Conservation (phyloP, 2,329 filamentous ascomycete species). For the Paraphoma chrysanthemicola region DNA sequence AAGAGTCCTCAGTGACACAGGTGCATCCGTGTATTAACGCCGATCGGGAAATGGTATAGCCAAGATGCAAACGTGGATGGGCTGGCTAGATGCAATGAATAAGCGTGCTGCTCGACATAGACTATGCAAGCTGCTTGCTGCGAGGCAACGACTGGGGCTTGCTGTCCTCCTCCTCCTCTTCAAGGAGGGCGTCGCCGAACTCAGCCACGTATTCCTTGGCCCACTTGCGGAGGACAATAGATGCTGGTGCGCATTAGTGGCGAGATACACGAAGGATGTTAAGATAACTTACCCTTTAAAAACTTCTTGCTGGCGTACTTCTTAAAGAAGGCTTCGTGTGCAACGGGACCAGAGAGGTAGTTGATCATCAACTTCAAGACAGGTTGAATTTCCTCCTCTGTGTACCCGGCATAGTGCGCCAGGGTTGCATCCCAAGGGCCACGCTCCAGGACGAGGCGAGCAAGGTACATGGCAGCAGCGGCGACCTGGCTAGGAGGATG, state of each 20-base stretch:
- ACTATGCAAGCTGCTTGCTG: conserved; percentile 6
- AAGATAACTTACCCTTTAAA: conserved; percentile 77
- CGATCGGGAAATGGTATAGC: conserved; percentile 36
- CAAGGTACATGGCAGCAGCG: conserved; percentile 92
- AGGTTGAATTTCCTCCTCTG: conserved; percentile 89
- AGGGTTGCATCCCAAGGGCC: conserved; percentile 92
- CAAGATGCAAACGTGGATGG: conserved; percentile 47
- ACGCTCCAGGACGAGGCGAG: conserved; percentile 86
- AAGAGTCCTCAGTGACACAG: conserved; percentile 31
- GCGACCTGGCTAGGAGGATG: conserved; percentile 90
- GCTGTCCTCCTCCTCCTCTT: conserved; percentile 26
- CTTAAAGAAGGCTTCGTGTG: conserved; percentile 98
- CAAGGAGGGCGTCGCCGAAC: conserved; percentile 37
- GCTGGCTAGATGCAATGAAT: conserved; percentile 27
- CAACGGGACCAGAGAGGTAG: conserved; percentile 88
- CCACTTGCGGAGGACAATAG: conserved; percentile 90
- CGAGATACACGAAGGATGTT: background rate
- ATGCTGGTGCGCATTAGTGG: conserved; percentile 64
- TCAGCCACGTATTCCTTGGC: conserved; percentile 72
- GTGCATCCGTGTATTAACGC: conserved; percentile 46
- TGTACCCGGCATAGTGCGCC: conserved; percentile 90
- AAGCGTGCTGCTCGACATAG: conserved; percentile 12
- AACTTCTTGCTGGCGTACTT: conserved; percentile 99
- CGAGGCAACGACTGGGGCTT: conserved; percentile 24
- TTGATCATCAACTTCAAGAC: conserved; percentile 95